phyloP scores from a whole-genome alignment of 441 rosid genomes.

The Populus hybrid region DNA sequence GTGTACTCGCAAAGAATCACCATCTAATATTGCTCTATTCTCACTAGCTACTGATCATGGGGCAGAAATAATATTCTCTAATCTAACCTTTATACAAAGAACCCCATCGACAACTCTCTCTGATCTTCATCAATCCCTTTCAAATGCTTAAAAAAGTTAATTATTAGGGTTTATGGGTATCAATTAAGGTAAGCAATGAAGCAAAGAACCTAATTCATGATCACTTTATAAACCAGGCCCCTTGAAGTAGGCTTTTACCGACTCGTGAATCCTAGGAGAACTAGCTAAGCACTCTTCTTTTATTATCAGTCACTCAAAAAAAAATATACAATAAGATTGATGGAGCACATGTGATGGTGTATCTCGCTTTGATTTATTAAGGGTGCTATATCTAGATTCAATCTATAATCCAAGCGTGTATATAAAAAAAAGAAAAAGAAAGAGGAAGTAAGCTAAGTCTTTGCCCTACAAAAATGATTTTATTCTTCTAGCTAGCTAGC shows the following conservation, averaged over 20 bases:
- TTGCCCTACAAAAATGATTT: slow-evolving; percentile 30
- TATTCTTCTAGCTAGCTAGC: slow-evolving; percentile 26
- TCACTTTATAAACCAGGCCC: slow-evolving; percentile 14
- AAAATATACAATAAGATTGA: slow-evolving; percentile 1
- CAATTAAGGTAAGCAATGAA: slow-evolving; percentile 7
- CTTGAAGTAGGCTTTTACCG: slow-evolving; percentile 23
- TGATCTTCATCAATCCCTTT: not conserved
- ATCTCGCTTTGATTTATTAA: slow-evolving; percentile 19
- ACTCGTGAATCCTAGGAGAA: slow-evolving; percentile 22
- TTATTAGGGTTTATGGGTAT: not conserved
- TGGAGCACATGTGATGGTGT: slow-evolving; percentile 39
- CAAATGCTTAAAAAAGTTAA: not conserved
- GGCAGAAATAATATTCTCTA: not conserved
- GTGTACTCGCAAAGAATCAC: too few relatives aligned
- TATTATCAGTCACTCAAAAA: not conserved
- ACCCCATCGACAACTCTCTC: not conserved
- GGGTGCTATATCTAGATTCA: not conserved
- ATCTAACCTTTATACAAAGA: slow-evolving; percentile 13
- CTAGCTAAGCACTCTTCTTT: slow-evolving; percentile 18
- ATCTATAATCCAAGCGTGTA: slow-evolving; percentile 5
- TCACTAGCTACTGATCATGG: too few relatives aligned
- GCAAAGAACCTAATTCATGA: slow-evolving; percentile 8
- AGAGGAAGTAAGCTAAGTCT: slow-evolving; percentile 20
- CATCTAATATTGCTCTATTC: too few relatives aligned
- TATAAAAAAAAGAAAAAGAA: not conserved